Conservation (phyloP, 2,329 filamentous ascomycete genomes). For the Hypocreales sp. region DNA sequence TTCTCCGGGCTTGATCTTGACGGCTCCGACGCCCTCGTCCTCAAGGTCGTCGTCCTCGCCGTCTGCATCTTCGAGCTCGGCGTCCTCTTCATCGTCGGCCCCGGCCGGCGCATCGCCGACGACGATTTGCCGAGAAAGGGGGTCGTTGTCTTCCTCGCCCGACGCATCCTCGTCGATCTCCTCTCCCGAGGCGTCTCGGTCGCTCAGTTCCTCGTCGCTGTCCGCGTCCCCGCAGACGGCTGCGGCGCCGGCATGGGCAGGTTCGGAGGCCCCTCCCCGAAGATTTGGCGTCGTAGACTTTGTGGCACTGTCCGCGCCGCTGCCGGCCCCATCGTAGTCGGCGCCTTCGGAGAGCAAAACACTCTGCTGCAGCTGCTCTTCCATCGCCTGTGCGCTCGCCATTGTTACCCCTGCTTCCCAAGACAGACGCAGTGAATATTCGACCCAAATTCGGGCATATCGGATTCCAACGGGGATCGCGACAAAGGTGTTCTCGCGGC, state of each 20-base stretch:
- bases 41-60: constrained; percentile 26
- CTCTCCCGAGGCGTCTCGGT: constrained; percentile 24
- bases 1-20: constrained; percentile 39
- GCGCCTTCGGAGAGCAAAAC: constrained; percentile 34
- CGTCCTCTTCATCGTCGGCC: constrained; percentile 15
- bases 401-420: constrained; percentile 19
- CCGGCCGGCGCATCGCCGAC: constrained; percentile 13
- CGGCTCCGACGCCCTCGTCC: constrained; percentile 40
- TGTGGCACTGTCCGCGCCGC: constrained; percentile 12
- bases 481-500: constrained; percentile 8
- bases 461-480: constrained; percentile 8
- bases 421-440: constrained; percentile 5
- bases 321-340: constrained; percentile 22
- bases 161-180: constrained; percentile 26
- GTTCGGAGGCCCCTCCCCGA: background rate
- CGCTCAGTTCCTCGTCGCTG: constrained; percentile 18
- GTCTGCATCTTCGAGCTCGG: constrained; percentile 20
- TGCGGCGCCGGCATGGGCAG: background rate
- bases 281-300: constrained; percentile 7
- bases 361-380: constrained; percentile 42
- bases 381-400: constrained; percentile 36
- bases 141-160: constrained; percentile 23
- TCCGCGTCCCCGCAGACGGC: constrained; percentile 1
- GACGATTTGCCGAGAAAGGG: constrained; percentile 11
- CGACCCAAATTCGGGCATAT: constrained; percentile 13